These are phyloP conservation scores for Quercus phellos DNA, from an alignment of 331 rosid genomes.

Conservation along the genomic window DNA sequence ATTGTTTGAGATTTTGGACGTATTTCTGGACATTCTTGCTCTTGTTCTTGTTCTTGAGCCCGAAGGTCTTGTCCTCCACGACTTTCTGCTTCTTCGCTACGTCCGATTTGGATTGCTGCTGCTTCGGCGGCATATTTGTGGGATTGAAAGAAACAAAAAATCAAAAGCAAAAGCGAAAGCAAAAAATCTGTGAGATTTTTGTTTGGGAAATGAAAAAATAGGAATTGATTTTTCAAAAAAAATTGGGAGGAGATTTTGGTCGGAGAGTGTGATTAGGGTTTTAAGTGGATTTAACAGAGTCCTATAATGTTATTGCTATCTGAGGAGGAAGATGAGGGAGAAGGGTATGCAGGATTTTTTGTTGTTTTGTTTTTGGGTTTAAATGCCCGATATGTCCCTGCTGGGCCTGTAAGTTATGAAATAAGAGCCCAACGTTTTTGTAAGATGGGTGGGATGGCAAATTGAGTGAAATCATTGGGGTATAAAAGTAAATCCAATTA, in stretches of 20 bases:
- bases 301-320: neutral
- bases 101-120: slow-evolving; percentile 76
- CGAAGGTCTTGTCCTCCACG: slow-evolving; percentile 96
- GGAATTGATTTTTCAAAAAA: neutral
- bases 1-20: slow-evolving; percentile 70
- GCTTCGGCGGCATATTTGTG: slow-evolving; percentile 80
- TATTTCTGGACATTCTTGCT: slow-evolving; percentile 92
- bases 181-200: neutral
- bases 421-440: neutral
- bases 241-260: neutral
- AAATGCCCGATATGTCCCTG: neutral
- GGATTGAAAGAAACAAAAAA: too few species aligned
- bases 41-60: slow-evolving; percentile 94
- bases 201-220: neutral
- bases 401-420: neutral
- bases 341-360: neutral
- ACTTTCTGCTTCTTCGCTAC: slow-evolving; percentile 95
- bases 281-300: neutral
- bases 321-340: neutral
- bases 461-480: neutral
- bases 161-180: neutral
- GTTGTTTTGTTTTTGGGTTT: neutral
- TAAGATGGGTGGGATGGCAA: neutral
- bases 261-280: slow-evolving; percentile 11
- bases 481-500: neutral